Conservation (phyloP, 192 early-diverging fungal species). For the Rhizophagus prolifer region DNA sequence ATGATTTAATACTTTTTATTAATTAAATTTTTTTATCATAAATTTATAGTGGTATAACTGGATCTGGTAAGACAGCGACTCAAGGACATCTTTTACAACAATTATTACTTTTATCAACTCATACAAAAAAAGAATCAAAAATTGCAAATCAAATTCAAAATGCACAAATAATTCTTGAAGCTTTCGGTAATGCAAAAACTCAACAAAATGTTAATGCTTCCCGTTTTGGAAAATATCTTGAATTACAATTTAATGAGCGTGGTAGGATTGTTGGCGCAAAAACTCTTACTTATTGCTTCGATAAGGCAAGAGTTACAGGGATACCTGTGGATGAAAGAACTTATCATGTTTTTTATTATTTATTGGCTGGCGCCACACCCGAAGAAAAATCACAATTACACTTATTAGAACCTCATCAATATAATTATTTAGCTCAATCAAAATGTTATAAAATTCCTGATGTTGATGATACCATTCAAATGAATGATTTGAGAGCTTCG, state of each 20-base stretch:
- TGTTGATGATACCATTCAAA: constrained; percentile 54
- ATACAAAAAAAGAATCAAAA: constrained; percentile 74
- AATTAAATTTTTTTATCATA: not conserved
- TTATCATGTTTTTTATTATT: constrained; percentile 81
- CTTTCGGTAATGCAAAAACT: constrained; percentile 75
- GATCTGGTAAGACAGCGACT: constrained; percentile 82
- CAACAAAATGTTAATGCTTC: constrained; percentile 65
- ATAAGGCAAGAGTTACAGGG: constrained; percentile 59
- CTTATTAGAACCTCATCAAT: constrained; percentile 59
- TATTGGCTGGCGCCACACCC: constrained; percentile 71
- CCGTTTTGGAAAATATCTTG: constrained; percentile 77
- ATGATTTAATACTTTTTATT: not conserved
- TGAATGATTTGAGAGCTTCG: constrained; percentile 64
- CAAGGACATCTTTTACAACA: constrained; percentile 71
- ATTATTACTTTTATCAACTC: constrained; percentile 70
- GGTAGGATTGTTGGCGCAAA: constrained; percentile 85
- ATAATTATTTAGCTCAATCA: constrained; percentile 45
- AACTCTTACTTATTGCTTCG: constrained; percentile 66
- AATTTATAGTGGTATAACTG: constrained; percentile 74
- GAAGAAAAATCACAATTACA: constrained; percentile 70
- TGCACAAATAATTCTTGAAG: constrained; percentile 70
- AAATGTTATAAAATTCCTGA: constrained; percentile 35
- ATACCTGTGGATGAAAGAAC: constrained; percentile 59
- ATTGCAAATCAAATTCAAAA: constrained; percentile 69
- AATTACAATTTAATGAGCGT: constrained; percentile 85